Conservation (phyloP, 768 basidiomycete genomes). For the Phanerodontia chrysosporium region DNA sequence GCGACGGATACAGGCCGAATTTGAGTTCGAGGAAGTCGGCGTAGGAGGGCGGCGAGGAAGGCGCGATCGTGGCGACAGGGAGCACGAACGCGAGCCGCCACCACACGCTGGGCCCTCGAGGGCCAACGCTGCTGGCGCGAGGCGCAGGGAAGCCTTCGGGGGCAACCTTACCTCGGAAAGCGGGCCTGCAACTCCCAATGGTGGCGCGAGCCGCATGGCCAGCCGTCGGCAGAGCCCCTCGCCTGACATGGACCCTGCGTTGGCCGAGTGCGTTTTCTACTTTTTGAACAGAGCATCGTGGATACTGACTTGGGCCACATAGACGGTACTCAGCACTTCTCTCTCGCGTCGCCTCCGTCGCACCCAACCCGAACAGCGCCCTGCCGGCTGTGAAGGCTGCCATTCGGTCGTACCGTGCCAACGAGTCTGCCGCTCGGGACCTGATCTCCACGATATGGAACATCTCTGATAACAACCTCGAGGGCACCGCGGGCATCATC, state of each 20-base stretch:
- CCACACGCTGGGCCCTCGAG: slow-evolving; percentile 26
- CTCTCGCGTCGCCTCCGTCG: slow-evolving; percentile 53
- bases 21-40: slow-evolving; percentile 64
- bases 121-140: slow-evolving; percentile 26
- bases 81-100: slow-evolving; percentile 48
- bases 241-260: slow-evolving; percentile 50
- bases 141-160: slow-evolving; percentile 62
- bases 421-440: slow-evolving; percentile 79
- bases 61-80: slow-evolving; percentile 43
- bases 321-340: slow-evolving; percentile 71
- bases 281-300: not conserved
- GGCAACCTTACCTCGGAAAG: slow-evolving; percentile 47
- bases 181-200: slow-evolving; percentile 19
- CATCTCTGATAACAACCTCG: slow-evolving; percentile 60
- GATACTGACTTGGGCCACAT: not conserved
- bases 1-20: slow-evolving; percentile 57
- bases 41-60: slow-evolving; percentile 41
- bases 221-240: slow-evolving; percentile 30
- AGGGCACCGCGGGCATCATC: slow-evolving; percentile 71
- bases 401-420: slow-evolving; percentile 69
- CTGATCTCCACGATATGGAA: slow-evolving; percentile 89
- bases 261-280: slow-evolving; percentile 40
- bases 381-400: slow-evolving; percentile 66
- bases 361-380: slow-evolving; percentile 54
- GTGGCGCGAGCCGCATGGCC: slow-evolving; percentile 19